These are phyloP conservation scores for Ilyonectria robusta DNA, from an alignment of 2,329 filamentous ascomycete genomes.

Conservation along the genomic window DNA sequence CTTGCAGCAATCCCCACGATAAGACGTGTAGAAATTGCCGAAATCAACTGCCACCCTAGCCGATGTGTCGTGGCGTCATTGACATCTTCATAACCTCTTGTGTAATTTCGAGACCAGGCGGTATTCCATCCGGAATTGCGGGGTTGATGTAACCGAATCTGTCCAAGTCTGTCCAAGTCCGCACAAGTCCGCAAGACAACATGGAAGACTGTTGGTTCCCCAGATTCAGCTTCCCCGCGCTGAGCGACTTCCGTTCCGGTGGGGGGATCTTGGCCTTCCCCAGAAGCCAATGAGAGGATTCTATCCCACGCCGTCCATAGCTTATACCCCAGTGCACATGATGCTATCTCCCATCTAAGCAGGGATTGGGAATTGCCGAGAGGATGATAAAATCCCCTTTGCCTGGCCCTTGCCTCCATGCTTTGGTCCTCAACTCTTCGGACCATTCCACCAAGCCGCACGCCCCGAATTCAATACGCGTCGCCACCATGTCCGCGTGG, in stretches of 20 bases:
- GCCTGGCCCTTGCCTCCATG: not conserved
- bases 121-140: not conserved
- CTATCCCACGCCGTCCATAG: not conserved
- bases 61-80: not conserved
- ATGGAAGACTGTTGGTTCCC: not conserved
- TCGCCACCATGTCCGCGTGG: conserved; percentile 4
- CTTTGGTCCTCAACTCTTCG: not conserved
- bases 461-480: not conserved
- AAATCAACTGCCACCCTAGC: not conserved
- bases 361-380: not conserved
- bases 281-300: not conserved
- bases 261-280: not conserved
- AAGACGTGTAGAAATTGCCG: not conserved
- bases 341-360: too few relatives aligned
- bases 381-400: not conserved
- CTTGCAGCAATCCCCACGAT: not conserved
- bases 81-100: not conserved
- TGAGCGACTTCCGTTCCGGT: not conserved
- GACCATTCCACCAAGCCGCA: not conserved
- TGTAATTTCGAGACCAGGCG: not conserved
- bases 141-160: not conserved
- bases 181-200: not conserved
- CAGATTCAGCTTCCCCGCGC: not conserved
- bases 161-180: not conserved
- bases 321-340: not conserved